Evolutionary conservation across 345 rosid genomes (phyloP).

Genomic region (Orychophragmus violaceus): DNA sequence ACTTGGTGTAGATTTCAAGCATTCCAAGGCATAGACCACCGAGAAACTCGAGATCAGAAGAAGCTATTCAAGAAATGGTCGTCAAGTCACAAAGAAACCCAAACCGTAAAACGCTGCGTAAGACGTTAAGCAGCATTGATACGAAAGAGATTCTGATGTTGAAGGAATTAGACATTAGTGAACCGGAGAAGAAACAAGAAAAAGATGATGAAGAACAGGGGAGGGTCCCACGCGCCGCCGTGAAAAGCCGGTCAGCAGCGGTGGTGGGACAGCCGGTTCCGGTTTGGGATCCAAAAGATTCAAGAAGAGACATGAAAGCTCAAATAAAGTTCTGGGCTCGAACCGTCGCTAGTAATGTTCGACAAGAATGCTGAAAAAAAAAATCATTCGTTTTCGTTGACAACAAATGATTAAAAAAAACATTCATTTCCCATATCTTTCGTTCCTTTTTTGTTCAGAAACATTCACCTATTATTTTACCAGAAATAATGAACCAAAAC

Average conservation of each 20-base stretch:
- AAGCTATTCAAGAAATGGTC: slow-evolving; percentile 8
- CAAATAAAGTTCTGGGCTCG: slow-evolving; percentile 71
- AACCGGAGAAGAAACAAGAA: slow-evolving; percentile 35
- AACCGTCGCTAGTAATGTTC: slow-evolving; percentile 64
- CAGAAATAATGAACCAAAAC: not conserved
- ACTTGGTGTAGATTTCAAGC: slow-evolving; percentile 18
- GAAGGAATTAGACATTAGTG: slow-evolving; percentile 41
- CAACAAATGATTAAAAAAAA: slow-evolving; percentile 7
- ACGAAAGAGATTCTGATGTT: slow-evolving; percentile 40
- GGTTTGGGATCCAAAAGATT: slow-evolving; percentile 34
- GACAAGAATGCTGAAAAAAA: slow-evolving; percentile 40
- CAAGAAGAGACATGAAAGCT: slow-evolving; percentile 50
- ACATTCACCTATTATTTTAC: not conserved
- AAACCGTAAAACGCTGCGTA: slow-evolving; percentile 25
- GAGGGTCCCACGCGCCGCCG: not conserved
- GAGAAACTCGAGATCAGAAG: slow-evolving; percentile 39
- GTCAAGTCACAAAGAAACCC: slow-evolving; percentile 1
- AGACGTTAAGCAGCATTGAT: slow-evolving; percentile 44
- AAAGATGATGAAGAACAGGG: slow-evolving; percentile 19
- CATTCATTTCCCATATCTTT: slow-evolving; percentile 11
- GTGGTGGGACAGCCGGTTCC: slow-evolving; percentile 42
- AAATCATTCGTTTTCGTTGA: not conserved
- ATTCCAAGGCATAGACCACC: slow-evolving; percentile 41
- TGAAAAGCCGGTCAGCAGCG: slow-evolving; percentile 33
- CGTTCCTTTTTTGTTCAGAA: not conserved